phyloP scores from a whole-genome alignment of 352 stramenopile genomes.

The Pseudoperonospora humuli region DNA sequence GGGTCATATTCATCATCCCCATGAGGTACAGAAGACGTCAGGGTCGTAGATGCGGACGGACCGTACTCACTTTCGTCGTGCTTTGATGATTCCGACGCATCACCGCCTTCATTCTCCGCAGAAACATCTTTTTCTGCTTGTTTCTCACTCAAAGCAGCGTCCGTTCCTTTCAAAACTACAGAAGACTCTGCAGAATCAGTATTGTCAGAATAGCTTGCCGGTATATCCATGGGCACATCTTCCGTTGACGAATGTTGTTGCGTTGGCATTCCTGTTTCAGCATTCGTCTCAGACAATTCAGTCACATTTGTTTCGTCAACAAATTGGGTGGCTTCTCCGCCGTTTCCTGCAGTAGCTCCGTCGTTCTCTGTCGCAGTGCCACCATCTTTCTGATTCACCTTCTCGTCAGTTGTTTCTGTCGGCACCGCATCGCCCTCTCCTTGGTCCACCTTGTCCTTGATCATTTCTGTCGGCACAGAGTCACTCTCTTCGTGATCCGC shows the following conservation, averaged over 20 bases:
- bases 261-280: neutral
- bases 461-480: neutral
- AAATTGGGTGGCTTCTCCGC: neutral
- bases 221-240: neutral
- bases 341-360: neutral
- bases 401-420: too few species aligned
- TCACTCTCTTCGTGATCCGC: neutral
- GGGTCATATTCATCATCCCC: slow-evolving; percentile 37
- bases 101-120: neutral
- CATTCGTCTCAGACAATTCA: neutral
- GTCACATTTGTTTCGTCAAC: neutral
- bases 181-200: neutral
- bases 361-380: neutral
- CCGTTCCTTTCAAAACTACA: neutral
- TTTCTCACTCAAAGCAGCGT: neutral
- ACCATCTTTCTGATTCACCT: neutral
- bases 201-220: neutral
- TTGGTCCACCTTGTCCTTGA: too few species aligned
- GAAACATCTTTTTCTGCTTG: neutral
- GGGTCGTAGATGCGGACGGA: neutral
- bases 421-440: neutral
- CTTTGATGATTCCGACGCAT: neutral
- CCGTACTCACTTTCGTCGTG: slow-evolving; percentile 23
- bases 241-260: neutral
- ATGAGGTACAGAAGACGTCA: slow-evolving; percentile 14